Evolutionary conservation across 2,329 filamentous ascomycete genomes (phyloP), one percentile per base, ranked within the genome.

Genomic region (Colletotrichum graminicola): DNA sequence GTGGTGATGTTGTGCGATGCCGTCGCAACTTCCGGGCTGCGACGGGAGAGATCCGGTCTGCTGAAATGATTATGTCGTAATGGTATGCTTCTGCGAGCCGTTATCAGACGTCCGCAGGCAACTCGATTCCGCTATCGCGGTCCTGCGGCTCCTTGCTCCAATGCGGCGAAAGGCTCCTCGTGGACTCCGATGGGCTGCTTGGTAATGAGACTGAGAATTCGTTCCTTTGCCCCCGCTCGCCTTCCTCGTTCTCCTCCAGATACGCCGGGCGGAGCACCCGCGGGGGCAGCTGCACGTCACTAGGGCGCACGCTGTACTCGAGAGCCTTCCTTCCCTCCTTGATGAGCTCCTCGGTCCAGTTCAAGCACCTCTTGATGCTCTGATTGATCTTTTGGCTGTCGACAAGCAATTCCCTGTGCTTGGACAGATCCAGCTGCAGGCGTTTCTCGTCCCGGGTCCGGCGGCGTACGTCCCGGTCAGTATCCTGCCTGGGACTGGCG

Each of bases 381-480:
- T 97, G 93, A 78, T 98, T 98, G 86, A 98, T 94, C 83, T 94
- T 97, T 78, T 98, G 94, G 75, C 93, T 96, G 79, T 97, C 95
- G 49, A 94, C 85, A 11, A 99, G 88, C 1, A 98, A 85, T 77
- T 97, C 92, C 75, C 94, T 93, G 79, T 99, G 96, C 78, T 95
- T 95, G 4, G 91, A 88, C 0, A 99, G 86, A 80, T 99, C 96
- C 5, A 94, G 86, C 75, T 92, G 89, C n/a, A 98, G 85, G 39
- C 94, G 90, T 75, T 92, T 92, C 79, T 97, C 94, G 74, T 98
- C 95, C 64, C 89, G 88, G 60, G 89, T 87, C n/a, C 90, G 87
- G 73, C 93, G 84, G 77, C 86, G 76, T 76, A 85, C 71, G 81
- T 89, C 77, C 75, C 80, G 79, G 10, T 71, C 68, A 1, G 59